Conservation (phyloP, 345 rosid species). For the Iberis pinnata region DNA sequence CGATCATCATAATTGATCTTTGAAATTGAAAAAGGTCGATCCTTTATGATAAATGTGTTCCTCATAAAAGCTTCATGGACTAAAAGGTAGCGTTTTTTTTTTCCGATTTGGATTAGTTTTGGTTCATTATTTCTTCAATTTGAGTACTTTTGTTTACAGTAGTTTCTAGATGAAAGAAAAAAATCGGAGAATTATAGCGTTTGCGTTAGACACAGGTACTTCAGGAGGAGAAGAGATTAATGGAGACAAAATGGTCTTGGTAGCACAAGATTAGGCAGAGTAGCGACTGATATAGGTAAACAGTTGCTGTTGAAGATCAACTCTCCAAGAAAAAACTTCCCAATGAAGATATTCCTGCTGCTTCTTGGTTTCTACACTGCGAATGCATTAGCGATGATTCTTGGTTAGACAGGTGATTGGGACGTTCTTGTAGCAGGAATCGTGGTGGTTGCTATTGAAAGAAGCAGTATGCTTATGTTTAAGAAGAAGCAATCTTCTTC, state of each 20-base stretch:
- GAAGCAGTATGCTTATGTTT: conserved; percentile 87
- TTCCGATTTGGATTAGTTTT: too few relatives aligned
- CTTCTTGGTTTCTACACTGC: conserved; percentile 94
- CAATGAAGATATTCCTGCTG: conserved; percentile 79
- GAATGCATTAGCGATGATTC: conserved; percentile 93
- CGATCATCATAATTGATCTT: too few relatives aligned
- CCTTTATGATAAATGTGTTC: too few relatives aligned
- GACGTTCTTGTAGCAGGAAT: conserved; percentile 90
- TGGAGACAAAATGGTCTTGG: conserved; percentile 51
- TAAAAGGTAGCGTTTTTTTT: too few relatives aligned
- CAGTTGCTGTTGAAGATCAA: conserved; percentile 65
- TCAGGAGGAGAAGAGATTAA: conserved; percentile 46
- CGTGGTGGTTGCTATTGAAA: conserved; percentile 90
- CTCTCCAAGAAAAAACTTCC: conserved; percentile 74
- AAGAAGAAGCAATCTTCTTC: conserved; percentile 48
- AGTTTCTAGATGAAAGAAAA: conserved; percentile 44
- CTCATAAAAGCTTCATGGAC: too few relatives aligned
- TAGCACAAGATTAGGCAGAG: conserved; percentile 80
- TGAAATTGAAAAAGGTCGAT: too few relatives aligned
- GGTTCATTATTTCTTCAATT: too few relatives aligned
- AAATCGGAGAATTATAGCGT: conserved; percentile 44
- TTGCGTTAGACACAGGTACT: conserved; percentile 71
- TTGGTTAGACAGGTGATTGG: conserved; percentile 98
- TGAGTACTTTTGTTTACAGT: background rate
- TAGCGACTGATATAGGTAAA: conserved; percentile 73